Base-by-base conservation (phyloP, 306 rosid species). In the Fagus crenata region DNA sequence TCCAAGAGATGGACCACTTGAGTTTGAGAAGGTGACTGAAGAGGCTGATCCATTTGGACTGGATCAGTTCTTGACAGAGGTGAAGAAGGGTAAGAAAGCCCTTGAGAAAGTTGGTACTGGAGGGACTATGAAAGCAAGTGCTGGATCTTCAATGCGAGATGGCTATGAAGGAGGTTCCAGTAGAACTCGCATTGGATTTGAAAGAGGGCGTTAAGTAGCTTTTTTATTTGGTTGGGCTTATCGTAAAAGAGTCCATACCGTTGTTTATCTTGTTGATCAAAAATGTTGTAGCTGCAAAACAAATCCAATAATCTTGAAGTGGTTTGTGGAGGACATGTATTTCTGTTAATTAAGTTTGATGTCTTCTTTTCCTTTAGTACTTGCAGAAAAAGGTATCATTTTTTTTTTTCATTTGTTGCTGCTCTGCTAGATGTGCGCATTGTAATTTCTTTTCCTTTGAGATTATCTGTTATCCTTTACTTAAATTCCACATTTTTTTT, bases 21-120 rank as follows among this genome's bases (percentile, higher is more conserved):
- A 94, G 77, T 94, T 94, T 80, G 98, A 94, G 86, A 89, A 87
- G 77, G 86, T 84, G 14, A 85, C 77, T 33, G 97, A 90, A 72
- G 98, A 90, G 85, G 95, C 91, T 33, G 97, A 92, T 88, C 97
- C 97, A 54, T 95, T 95, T 81, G 97, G 98, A 76, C 85, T 95
- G 39, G 98, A 95, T 61, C 92, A 87, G 89, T 95, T 90, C 70
- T 87, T 95, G 89, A 88, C 91, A 9, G 86, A 88, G 81, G 93
- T 95, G 43, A 92, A 90, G 83, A 86, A 75, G 85, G 97, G 98
- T 69, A 88, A 89, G 89, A 95, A 92, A 75, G 97, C 95, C 67
- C 84, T 87, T 79, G 93, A 90, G 1, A 90, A 87, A 67, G 89
- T 92, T 55, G 97, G 96, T 64, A 67, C 83, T 18, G 93, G 97